phyloP scores from a whole-genome alignment of 2,329 filamentous ascomycete species.

The Didymella glomerata region DNA sequence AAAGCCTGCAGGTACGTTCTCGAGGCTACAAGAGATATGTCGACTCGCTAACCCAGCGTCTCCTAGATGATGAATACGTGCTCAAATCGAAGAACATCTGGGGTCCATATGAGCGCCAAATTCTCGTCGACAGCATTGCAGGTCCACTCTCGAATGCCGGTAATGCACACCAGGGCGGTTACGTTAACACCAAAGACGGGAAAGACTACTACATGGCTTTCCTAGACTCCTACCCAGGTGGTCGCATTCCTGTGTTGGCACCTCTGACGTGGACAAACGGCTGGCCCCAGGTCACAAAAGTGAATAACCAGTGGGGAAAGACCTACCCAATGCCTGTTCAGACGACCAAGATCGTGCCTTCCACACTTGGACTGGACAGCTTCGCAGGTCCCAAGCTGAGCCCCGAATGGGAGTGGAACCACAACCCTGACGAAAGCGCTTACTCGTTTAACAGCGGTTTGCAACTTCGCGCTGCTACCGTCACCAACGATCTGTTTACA shows the following conservation, averaged over 20 bases:
- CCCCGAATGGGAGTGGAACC: conserved; percentile 68
- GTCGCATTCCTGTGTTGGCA: conserved; percentile 65
- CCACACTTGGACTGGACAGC: conserved; percentile 54
- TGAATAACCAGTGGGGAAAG: conserved; percentile 59
- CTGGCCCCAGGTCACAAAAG: conserved; percentile 58
- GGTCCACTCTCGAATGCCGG: conserved; percentile 58
- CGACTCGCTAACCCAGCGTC: not conserved
- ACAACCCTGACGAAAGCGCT: conserved; percentile 63
- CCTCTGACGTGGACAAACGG: conserved; percentile 62
- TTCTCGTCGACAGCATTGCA: conserved; percentile 55
- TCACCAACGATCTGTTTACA: conserved; percentile 60
- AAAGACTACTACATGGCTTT: conserved; percentile 70
- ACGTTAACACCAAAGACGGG: conserved; percentile 61
- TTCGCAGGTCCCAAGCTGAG: conserved; percentile 57
- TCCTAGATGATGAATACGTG: conserved; percentile 54
- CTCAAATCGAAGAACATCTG: conserved; percentile 60
- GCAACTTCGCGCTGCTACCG: conserved; percentile 59
- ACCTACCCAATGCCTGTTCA: conserved; percentile 53
- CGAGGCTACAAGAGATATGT: not conserved
- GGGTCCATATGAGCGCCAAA: conserved; percentile 61
- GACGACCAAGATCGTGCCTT: conserved; percentile 42
- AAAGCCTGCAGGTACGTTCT: conserved; percentile 50
- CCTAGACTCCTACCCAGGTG: conserved; percentile 63
- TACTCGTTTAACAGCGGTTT: conserved; percentile 58
- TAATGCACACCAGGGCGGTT: conserved; percentile 63